Percentiles rank a stretch among this genome's conserved stretches.
These are phyloP conservation scores for Leccinum variicolor DNA, from an alignment of 768 basidiomycete genomes.

Conservation along the genomic window DNA sequence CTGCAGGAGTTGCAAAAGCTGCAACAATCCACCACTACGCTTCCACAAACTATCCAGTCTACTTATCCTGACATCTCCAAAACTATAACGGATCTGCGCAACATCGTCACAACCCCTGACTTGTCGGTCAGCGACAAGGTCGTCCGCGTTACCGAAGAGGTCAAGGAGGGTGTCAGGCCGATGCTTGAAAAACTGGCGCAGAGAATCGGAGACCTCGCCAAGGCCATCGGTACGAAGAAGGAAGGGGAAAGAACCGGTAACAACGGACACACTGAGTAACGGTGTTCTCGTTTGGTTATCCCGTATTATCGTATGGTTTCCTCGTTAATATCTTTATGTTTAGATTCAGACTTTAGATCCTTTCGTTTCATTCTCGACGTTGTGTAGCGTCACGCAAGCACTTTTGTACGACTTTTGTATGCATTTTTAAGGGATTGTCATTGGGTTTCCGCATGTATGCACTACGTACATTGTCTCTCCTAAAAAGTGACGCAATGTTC, in stretches of 20 bases:
- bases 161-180: constrained; percentile 59
- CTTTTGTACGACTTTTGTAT: constrained; percentile 17
- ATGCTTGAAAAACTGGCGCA: constrained; percentile 52
- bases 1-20: constrained; percentile 63
- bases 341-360: constrained; percentile 29
- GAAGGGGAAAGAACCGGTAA: constrained; percentile 19
- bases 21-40: constrained; percentile 53
- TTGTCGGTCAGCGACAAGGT: constrained; percentile 63
- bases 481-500: constrained; percentile 1
- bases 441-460: constrained; percentile 14
- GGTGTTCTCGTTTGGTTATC: not conserved
- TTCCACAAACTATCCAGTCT: constrained; percentile 60
- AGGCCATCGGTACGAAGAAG: constrained; percentile 25
- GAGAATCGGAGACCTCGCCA: constrained; percentile 32
- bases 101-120: constrained; percentile 51
- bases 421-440: constrained; percentile 10
- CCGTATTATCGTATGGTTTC: constrained; percentile 6
- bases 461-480: constrained; percentile 4
- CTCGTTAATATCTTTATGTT: constrained; percentile 13
- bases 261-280: constrained; percentile 13
- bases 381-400: constrained; percentile 18
- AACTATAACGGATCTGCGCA: constrained; percentile 50
- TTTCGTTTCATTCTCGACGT: constrained; percentile 8
- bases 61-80: constrained; percentile 52
- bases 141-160: constrained; percentile 50